Percentiles rank a stretch among this genome's conserved stretches.
phyloP scores from a whole-genome alignment of 805 yeast genomes.

The Wickerhamomyces queroliae region DNA sequence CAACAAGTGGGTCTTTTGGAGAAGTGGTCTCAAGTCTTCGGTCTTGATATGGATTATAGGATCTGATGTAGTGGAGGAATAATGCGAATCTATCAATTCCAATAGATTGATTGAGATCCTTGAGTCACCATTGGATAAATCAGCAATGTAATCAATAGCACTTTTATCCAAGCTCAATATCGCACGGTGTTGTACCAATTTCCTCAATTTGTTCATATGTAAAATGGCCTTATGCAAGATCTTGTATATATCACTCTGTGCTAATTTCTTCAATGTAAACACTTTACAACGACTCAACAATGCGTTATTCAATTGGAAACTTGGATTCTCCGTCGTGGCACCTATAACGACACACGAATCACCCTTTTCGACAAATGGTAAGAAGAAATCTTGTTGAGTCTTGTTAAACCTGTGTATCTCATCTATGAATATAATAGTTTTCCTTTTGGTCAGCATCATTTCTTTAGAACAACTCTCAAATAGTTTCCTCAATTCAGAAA shows the following conservation, averaged over 20 bases:
- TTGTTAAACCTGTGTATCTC: constrained; percentile 88
- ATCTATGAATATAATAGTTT: constrained; percentile 78
- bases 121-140: constrained; percentile 83
- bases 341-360: constrained; percentile 79
- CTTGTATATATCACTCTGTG: constrained; percentile 38
- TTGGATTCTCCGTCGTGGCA: constrained; percentile 97
- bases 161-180: constrained; percentile 48
- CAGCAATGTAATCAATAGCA: constrained; percentile 62
- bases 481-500: constrained; percentile 58
- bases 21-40: constrained; percentile 30
- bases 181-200: constrained; percentile 41
- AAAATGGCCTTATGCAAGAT: constrained; percentile 56
- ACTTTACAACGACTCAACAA: constrained; percentile 79
- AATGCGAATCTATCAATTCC: constrained; percentile 63
- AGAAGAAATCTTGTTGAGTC: constrained; percentile 80
- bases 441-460: constrained; percentile 35
- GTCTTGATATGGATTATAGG: too few relatives aligned
- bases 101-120: constrained; percentile 75
- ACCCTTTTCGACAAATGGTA: constrained; percentile 83
- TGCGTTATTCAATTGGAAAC: constrained; percentile 76
- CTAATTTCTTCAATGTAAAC: constrained; percentile 57
- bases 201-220: constrained; percentile 54
- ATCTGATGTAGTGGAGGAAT: constrained; percentile 15
- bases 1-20: constrained; percentile 48
- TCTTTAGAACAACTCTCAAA: constrained; percentile 38